A percentile compares a stretch with the other conserved stretches of the same genome.
These are phyloP conservation scores for Chlorella sp. DNA, from an alignment of 139 green algal genomes.

Conservation along the genomic window DNA sequence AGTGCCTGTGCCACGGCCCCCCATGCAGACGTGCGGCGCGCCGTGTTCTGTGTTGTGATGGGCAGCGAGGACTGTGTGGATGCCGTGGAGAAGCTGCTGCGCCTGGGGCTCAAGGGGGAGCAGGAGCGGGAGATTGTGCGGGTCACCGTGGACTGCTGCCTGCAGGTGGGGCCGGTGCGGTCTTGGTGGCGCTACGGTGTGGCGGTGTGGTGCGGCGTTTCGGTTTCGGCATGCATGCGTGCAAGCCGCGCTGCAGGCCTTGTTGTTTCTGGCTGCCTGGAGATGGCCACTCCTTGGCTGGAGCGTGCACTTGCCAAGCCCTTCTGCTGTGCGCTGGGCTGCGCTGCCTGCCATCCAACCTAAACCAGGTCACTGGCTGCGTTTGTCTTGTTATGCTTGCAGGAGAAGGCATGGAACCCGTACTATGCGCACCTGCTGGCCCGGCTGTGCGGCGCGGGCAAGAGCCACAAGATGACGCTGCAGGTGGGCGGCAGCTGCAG, in stretches of 20 bases:
- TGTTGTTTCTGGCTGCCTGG: no score
- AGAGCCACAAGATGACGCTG: conserved; percentile 73
- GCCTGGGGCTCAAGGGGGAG: conserved; percentile 85
- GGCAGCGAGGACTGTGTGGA: conserved; percentile 79
- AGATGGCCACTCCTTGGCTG: no score
- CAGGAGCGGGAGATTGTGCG: conserved; percentile 80
- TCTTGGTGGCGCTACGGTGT: no score
- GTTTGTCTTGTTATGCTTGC: no score
- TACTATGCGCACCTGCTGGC: conserved; percentile 82
- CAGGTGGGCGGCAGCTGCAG: conserved; percentile 34
- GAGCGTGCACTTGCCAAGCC: no score
- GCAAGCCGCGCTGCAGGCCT: no score
- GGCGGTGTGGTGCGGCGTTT: background rate
- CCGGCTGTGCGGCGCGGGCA: conserved; percentile 60
- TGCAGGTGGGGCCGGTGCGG: conserved; percentile 61
- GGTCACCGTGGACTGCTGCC: conserved; percentile 83
- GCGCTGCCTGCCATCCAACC: no score
- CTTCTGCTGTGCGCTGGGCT: no score
- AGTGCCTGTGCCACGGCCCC: no score
- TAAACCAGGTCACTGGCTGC: no score
- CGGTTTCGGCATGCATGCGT: no score
- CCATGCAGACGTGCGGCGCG: conserved; percentile 50
- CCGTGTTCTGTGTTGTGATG: conserved; percentile 86
- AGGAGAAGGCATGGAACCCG: conserved; percentile 77
- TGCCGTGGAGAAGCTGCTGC: conserved; percentile 80